Conservation (phyloP, 352 stramenopile species). For the Phytophthora colocasiae region DNA sequence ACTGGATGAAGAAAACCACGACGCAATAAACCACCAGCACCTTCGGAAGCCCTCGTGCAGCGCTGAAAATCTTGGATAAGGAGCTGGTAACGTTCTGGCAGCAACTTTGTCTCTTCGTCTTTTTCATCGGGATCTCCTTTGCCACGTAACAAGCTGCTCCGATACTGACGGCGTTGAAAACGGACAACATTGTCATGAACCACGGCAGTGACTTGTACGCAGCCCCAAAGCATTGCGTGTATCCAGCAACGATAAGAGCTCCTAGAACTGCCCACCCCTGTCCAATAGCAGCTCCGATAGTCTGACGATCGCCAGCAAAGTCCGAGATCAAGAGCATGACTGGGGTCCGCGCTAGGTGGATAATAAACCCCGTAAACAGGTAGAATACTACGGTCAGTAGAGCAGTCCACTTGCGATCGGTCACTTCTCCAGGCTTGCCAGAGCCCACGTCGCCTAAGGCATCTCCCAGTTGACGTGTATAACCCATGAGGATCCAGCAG, state of each 20-base stretch:
- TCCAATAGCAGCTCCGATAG: constrained; percentile 44
- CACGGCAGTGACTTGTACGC: constrained; percentile 48
- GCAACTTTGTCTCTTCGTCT: constrained; percentile 5
- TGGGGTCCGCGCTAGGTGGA: constrained; percentile 57
- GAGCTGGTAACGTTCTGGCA: constrained; percentile 23
- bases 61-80: constrained; percentile 32
- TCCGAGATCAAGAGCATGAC: constrained; percentile 58
- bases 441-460: constrained; percentile 45
- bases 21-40: constrained; percentile 34
- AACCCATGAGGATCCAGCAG: constrained; percentile 65
- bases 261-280: constrained; percentile 52
- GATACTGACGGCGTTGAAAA: constrained; percentile 44
- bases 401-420: constrained; percentile 49
- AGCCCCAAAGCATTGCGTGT: constrained; percentile 55
- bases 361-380: constrained; percentile 62
- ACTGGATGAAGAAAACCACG: constrained; percentile 52
- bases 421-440: constrained; percentile 34
- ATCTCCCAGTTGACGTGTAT: constrained; percentile 50
- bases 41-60: constrained; percentile 28
- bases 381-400: constrained; percentile 65
- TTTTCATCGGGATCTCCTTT: constrained; percentile 39
- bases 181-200: constrained; percentile 59
- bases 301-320: constrained; percentile 60
- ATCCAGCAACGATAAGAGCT: constrained; percentile 50
- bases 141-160: constrained; percentile 34